Conservation (phyloP, 2,329 filamentous ascomycete genomes). For the Aspergillus alliaceus region DNA sequence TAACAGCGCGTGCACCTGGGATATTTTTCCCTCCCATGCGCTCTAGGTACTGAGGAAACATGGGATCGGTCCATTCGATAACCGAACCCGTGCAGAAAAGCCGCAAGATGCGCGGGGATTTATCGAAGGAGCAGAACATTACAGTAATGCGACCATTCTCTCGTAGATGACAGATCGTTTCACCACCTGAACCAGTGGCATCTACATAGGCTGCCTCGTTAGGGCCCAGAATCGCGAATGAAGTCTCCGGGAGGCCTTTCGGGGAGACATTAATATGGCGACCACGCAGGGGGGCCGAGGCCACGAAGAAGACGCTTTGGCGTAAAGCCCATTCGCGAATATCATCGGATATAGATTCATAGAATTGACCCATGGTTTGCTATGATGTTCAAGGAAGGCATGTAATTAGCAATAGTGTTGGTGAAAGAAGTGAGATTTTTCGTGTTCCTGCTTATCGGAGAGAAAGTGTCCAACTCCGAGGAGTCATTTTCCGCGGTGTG, state of each 20-base stretch:
- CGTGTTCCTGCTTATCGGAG: background rate
- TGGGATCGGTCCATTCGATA: slow-evolving; percentile 58
- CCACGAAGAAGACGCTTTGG: slow-evolving; percentile 75
- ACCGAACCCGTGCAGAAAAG: slow-evolving; percentile 62
- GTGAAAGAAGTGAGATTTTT: background rate
- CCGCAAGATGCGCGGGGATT: slow-evolving; percentile 61
- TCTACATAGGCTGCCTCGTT: slow-evolving; percentile 70
- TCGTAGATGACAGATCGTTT: slow-evolving; percentile 73
- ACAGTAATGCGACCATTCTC: slow-evolving; percentile 75
- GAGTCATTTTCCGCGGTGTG: background rate
- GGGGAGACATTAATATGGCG: slow-evolving; percentile 74
- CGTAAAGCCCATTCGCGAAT: slow-evolving; percentile 57
- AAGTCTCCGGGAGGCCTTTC: slow-evolving; percentile 66
- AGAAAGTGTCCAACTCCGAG: background rate
- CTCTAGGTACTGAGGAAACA: slow-evolving; percentile 46
- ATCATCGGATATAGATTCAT: slow-evolving; percentile 25
- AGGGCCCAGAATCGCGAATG: slow-evolving; percentile 60
- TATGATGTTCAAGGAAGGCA: background rate
- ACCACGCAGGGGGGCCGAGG: slow-evolving; percentile 67
- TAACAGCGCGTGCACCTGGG: slow-evolving; percentile 59
- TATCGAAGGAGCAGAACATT: slow-evolving; percentile 69
- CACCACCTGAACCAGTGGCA: slow-evolving; percentile 71
- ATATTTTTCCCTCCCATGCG: slow-evolving; percentile 48
- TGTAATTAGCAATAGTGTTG: background rate
- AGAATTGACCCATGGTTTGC: slow-evolving; percentile 60